phyloP scores from a whole-genome alignment of 805 yeast genomes.

The Pichia scutulata region DNA sequence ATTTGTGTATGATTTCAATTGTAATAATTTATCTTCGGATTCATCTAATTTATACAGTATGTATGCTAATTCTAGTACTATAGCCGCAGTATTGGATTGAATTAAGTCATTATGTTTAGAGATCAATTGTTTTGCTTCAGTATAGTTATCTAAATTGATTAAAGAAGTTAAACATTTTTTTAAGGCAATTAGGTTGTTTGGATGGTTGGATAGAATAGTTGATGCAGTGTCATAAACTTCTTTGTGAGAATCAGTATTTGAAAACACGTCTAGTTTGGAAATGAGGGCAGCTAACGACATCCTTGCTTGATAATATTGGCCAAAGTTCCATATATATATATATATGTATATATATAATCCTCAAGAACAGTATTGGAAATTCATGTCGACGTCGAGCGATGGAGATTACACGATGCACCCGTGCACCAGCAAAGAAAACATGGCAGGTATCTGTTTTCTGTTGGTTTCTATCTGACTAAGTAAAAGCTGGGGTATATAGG shows the following conservation, averaged over 20 bases:
- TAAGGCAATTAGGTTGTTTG: constrained; percentile 24
- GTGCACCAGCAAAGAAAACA: not conserved
- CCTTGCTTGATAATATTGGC: not conserved
- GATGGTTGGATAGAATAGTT: constrained; percentile 22
- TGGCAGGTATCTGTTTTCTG: no score
- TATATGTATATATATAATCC: no score
- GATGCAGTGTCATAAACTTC: constrained; percentile 27
- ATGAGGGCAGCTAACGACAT: constrained; percentile 24
- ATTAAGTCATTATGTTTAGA: constrained; percentile 1
- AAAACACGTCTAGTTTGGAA: constrained; percentile 29
- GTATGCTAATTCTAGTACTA: constrained; percentile 48
- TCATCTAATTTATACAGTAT: constrained; percentile 46
- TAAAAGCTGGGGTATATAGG: no score
- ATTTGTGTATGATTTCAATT: not conserved
- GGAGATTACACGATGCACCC: not conserved
- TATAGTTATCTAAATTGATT: constrained; percentile 51
- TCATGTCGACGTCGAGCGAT: not conserved
- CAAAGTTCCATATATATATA: no score
- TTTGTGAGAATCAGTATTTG: constrained; percentile 29
- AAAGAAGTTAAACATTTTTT: constrained; percentile 46
- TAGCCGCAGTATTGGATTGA: constrained; percentile 11
- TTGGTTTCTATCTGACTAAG: no score
- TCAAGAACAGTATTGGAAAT: not conserved
- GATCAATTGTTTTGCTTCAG: constrained; percentile 33
- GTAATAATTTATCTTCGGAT: constrained; percentile 15